These are phyloP conservation scores for Sporothrix dimorphospora DNA, from an alignment of 2,329 filamentous ascomycete species.

Conservation along the genomic window DNA sequence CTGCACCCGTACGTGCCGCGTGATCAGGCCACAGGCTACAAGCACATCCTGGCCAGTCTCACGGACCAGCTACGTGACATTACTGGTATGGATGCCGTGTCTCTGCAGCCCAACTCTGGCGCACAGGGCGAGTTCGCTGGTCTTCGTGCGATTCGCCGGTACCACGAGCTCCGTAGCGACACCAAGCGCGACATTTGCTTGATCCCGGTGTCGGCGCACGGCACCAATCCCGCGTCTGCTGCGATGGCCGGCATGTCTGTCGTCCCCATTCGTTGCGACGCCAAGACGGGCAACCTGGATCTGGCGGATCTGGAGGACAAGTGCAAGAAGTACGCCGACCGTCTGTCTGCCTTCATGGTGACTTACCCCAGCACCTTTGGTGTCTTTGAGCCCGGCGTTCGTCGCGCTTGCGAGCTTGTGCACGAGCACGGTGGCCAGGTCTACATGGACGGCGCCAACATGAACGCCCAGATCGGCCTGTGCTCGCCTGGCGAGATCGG, in stretches of 20 bases:
- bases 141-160: constrained; percentile 84
- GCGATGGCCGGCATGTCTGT: constrained; percentile 96
- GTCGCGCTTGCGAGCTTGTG: constrained; percentile 81
- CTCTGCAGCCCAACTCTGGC: constrained; percentile 92
- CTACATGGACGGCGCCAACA: constrained; percentile 98
- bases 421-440: constrained; percentile 89
- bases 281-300: constrained; percentile 85
- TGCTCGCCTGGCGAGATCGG: constrained; percentile 95
- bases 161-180: constrained; percentile 68
- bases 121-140: constrained; percentile 95
- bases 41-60: constrained; percentile 70
- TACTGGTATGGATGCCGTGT: constrained; percentile 87
- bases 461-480: constrained; percentile 96
- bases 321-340: constrained; percentile 82
- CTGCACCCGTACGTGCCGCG: constrained; percentile 79
- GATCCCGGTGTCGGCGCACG: constrained; percentile 93
- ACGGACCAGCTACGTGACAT: constrained; percentile 76
- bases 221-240: constrained; percentile 92
- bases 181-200: constrained; percentile 87
- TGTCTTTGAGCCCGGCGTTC: constrained; percentile 89
- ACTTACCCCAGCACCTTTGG: constrained; percentile 96
- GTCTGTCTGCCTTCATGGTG: constrained; percentile 92
- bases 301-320: constrained; percentile 83
- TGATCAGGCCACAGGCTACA: constrained; percentile 68
- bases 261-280: constrained; percentile 88